Conservation (phyloP, 176 grass and related monocot genomes). For the Rhipidocladum racemiflorum region DNA sequence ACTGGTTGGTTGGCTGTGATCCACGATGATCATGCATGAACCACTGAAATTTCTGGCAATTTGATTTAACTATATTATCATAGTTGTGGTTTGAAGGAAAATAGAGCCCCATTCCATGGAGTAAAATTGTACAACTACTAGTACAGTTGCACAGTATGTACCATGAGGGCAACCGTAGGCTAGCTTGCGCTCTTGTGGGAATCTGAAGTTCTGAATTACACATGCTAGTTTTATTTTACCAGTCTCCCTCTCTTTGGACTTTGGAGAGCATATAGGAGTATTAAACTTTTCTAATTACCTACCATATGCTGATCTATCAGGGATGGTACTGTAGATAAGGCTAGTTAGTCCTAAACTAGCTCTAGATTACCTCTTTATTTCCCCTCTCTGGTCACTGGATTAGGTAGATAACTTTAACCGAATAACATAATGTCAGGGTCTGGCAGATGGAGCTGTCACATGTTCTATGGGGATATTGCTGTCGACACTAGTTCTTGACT, state of each 20-base stretch:
- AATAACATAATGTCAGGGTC: neutral
- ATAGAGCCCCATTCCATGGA: neutral
- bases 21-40: neutral
- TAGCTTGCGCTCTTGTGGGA: neutral
- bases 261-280: neutral
- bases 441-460: neutral
- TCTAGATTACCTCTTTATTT: constrained; percentile 4
- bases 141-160: neutral
- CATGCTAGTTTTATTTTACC: too few relatives aligned
- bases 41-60: neutral
- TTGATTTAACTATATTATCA: neutral
- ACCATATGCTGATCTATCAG: constrained; percentile 34
- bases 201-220: neutral
- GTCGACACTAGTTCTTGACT: neutral
- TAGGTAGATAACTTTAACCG: neutral
- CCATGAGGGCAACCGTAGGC: neutral
- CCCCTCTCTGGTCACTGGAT: neutral
- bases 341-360: constrained; percentile 4
- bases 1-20: neutral
- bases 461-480: neutral
- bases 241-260: too few relatives aligned
- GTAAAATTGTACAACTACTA: neutral
- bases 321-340: neutral
- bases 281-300: neutral
- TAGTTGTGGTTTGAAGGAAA: neutral